Base-by-base conservation (phyloP, 768 basidiomycete species). In the Amanita jacksonii region DNA sequence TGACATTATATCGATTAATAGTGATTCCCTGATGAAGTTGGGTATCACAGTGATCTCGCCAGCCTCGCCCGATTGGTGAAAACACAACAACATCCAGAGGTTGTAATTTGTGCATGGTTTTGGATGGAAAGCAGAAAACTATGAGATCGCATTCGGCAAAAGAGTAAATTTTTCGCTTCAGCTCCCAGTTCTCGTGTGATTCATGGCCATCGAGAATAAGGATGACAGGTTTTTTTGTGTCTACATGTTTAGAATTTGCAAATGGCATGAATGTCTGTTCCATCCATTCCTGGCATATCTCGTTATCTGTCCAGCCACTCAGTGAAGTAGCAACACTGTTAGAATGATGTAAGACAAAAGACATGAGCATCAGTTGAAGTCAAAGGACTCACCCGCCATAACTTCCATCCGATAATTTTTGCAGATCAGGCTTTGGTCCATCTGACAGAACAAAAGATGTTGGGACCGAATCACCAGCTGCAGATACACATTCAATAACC, bases 31-130 rank as follows among this genome's bases (percentile, higher is more conserved):
- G 56, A 20, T 36, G 48, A 4, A 54, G 20, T 3, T 51, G 31
- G 5, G 45, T 48, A 25, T 59, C 55, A 41, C 60, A 63, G 1
- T 37, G 52, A 6, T 57, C 43, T 4, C 50, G 34, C 66, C 67
- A 73, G 13, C 43, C 51, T 1, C 19, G 43, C 16, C 57, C 53
- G 2, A 69, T 41, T 1, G 62, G 64, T 1, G 55, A 59, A 51
- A 73, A 73, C n/a, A 62, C 58, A 1, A 63, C 65, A 49, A 73
- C 65, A 54, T 73, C 63, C 27, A 66, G 63, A 0, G 70, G 69
- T 51, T 74, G 72, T 6, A 28, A 12, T 12, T 28, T 28, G 27
- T 28, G 27, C 12, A 12, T 28, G 6, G 27, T 28, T 12, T 28
- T 28, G 27, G 27, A 28, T 6, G 27, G 27, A 28, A 28, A 28